Evolutionary conservation across 2,329 filamentous ascomycete species (phyloP), one percentile per base, ranked within the genome.

Genomic region (Lecanicillium sp.): DNA sequence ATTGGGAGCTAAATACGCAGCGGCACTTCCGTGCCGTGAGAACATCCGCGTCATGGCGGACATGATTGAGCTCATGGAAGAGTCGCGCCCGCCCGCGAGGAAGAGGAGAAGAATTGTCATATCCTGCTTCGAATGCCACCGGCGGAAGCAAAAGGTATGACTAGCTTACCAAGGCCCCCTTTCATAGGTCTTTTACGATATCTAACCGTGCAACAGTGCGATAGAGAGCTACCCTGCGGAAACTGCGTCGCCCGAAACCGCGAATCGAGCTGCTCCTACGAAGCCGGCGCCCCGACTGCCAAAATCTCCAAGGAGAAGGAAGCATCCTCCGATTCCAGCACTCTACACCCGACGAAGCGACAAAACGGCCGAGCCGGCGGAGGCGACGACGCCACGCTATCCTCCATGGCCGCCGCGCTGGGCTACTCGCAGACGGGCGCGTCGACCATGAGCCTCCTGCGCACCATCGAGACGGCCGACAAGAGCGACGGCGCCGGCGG

Each of bases 81-180:
- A 49, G 30, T 21, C 47, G 24, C 52, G 51, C 21, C 66, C 62
- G 33, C 70, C 72, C 15, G 70, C 73, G 4, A 71, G 75, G 48
- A 83, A 83, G 63, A 70, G 80, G 54, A 73, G 77, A 56, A 71
- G 80, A 32, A 69, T 79, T 35, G 77, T 83, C 37, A 79, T 83
- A 49, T 82, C 78, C 7, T 84, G 80, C 55, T 79, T 74, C 10
- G 79, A 84, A 58, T 84, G 80, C 55, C 80, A 83, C 61, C 69
- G 79, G 52, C 71, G 80, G 51, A 84, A 84, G 58, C 78, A 81
- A 58, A 79, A 79, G 70, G 75, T 75, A 37, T 29, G 58, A 26
- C 46, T 48, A 17, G 4, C 24, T 26, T 27, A 27, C 44, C 33
- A 40, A 40, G n/a, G n/a, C 21, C 9, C 15, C n/a, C 26, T 29